phyloP scores from a whole-genome alignment of 1,284 basidiomycete species.

The Austroboletus novae-zelandiae region DNA sequence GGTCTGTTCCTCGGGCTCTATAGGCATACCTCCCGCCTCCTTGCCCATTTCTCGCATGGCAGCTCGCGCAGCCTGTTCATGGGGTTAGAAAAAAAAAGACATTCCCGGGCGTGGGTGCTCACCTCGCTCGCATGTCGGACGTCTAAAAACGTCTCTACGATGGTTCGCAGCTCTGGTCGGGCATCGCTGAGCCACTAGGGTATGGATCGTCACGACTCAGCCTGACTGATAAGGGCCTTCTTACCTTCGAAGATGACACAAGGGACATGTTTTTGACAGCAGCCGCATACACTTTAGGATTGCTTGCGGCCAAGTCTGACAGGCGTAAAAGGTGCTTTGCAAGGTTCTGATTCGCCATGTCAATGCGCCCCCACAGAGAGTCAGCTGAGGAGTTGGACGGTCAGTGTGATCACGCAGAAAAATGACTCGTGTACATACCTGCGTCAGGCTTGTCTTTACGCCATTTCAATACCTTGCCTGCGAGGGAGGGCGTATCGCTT shows the following conservation, averaged over 20 bases:
- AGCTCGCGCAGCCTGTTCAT: slow-evolving; percentile 63
- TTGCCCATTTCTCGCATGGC: slow-evolving; percentile 90
- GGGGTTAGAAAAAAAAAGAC: neutral
- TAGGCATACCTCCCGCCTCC: slow-evolving; percentile 62
- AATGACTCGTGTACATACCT: slow-evolving; percentile 39
- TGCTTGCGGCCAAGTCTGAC: slow-evolving; percentile 44
- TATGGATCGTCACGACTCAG: slow-evolving; percentile 1
- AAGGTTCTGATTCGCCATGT: slow-evolving; percentile 58
- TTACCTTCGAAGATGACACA: slow-evolving; percentile 57
- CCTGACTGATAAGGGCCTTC: neutral
- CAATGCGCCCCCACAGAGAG: slow-evolving; percentile 68
- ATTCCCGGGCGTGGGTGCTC: slow-evolving; percentile 11
- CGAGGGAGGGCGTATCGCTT: slow-evolving; percentile 89
- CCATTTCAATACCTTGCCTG: slow-evolving; percentile 88
- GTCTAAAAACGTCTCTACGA: slow-evolving; percentile 49
- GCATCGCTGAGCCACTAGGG: slow-evolving; percentile 21
- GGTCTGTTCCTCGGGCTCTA: slow-evolving; percentile 92
- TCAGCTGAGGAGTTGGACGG: slow-evolving; percentile 43
- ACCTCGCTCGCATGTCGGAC: slow-evolving; percentile 60
- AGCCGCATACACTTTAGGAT: slow-evolving; percentile 49
- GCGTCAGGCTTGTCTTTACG: slow-evolving; percentile 56
- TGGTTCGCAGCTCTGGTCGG: neutral
- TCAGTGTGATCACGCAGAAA: slow-evolving; percentile 6
- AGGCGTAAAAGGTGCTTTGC: slow-evolving; percentile 51
- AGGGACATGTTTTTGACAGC: slow-evolving; percentile 61